Percentiles rank a stretch among this genome's conserved stretches.
Conservation (phyloP, 345 rosid species). For the Iberis pinnata region DNA sequence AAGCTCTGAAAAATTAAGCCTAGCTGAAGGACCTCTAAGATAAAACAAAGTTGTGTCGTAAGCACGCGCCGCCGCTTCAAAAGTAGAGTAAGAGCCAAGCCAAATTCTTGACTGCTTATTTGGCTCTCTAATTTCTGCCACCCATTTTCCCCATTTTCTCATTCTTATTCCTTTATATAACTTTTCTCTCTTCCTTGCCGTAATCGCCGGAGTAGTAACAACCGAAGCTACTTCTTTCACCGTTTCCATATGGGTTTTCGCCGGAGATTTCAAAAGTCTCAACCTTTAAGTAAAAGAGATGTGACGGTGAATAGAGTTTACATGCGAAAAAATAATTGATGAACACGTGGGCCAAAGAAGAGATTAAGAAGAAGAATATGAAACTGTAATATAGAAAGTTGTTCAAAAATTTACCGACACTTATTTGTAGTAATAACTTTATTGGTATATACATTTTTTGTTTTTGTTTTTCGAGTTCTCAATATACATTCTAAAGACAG, state of each 20-base stretch:
- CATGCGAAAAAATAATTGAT: slow-evolving; percentile 29
- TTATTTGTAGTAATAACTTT: slow-evolving; percentile 13
- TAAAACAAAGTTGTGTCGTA: slow-evolving; percentile 92
- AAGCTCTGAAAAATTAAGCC: slow-evolving; percentile 86
- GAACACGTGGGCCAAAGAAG: slow-evolving; percentile 37
- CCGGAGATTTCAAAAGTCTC: slow-evolving; percentile 7
- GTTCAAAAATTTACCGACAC: slow-evolving; percentile 36
- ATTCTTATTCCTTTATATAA: slow-evolving; percentile 95
- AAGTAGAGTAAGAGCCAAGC: slow-evolving; percentile 96
- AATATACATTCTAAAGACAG: slow-evolving; percentile 29
- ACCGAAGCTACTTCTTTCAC: slow-evolving; percentile 32
- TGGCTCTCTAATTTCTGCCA: slow-evolving; percentile 97
- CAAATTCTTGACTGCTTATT: slow-evolving; percentile 94
- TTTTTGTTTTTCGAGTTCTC: neutral
- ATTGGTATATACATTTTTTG: neutral
- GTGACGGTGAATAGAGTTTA: slow-evolving; percentile 33
- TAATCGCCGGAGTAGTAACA: slow-evolving; percentile 8
- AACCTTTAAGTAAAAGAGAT: neutral
- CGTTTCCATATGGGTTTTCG: slow-evolving; percentile 30
- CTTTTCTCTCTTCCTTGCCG: slow-evolving; percentile 45
- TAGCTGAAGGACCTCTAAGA: slow-evolving; percentile 85
- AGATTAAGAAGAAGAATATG: slow-evolving; percentile 32
- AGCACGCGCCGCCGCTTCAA: slow-evolving; percentile 94
- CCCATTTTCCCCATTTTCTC: slow-evolving; percentile 99
- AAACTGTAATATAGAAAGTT: slow-evolving; percentile 26